Conservation (phyloP, 2,329 filamentous ascomycete species). For the Aureobasidium uvarum region DNA sequence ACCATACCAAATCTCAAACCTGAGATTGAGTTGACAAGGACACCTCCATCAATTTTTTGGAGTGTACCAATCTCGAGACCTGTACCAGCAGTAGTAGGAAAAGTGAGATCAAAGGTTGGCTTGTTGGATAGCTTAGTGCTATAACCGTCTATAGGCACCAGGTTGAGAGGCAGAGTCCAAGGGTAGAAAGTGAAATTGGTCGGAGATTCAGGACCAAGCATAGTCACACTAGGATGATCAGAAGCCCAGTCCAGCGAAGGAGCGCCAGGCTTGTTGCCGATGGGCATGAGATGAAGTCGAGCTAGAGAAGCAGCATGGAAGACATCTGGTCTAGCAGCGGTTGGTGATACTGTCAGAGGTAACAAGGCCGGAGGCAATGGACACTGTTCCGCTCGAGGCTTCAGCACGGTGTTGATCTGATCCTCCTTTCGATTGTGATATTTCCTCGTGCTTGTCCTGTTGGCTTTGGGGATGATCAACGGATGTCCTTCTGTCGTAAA, state of each 20-base stretch:
- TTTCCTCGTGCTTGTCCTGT: constrained; percentile 53
- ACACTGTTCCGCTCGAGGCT: constrained; percentile 48
- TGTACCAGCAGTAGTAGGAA: constrained; percentile 56
- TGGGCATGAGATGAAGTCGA: constrained; percentile 72
- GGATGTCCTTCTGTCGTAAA: constrained; percentile 97
- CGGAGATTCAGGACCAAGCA: constrained; percentile 57
- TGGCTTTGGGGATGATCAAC: constrained; percentile 66
- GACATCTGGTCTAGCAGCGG: constrained; percentile 74
- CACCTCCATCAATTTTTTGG: constrained; percentile 58
- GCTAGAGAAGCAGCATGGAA: constrained; percentile 88
- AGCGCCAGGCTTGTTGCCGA: constrained; percentile 55
- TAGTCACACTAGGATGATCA: constrained; percentile 54
- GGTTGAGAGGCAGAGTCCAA: constrained; percentile 78
- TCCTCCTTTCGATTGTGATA: constrained; percentile 12
- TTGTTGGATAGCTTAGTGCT: constrained; percentile 70
- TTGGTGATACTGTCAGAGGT: constrained; percentile 72
- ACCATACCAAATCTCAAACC: constrained; percentile 65
- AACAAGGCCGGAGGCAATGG: constrained; percentile 59
- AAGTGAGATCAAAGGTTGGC: constrained; percentile 68
- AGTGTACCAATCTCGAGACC: constrained; percentile 47
- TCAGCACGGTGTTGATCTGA: not conserved
- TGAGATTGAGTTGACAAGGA: constrained; percentile 60
- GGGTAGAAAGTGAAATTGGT: constrained; percentile 86
- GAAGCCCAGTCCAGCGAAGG: constrained; percentile 55
- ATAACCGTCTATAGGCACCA: constrained; percentile 74